A percentile compares a stretch with the other conserved stretches of the same genome.
Evolutionary conservation across 2,329 filamentous ascomycete species (phyloP).

Genomic region (Fusarium nodosum): DNA sequence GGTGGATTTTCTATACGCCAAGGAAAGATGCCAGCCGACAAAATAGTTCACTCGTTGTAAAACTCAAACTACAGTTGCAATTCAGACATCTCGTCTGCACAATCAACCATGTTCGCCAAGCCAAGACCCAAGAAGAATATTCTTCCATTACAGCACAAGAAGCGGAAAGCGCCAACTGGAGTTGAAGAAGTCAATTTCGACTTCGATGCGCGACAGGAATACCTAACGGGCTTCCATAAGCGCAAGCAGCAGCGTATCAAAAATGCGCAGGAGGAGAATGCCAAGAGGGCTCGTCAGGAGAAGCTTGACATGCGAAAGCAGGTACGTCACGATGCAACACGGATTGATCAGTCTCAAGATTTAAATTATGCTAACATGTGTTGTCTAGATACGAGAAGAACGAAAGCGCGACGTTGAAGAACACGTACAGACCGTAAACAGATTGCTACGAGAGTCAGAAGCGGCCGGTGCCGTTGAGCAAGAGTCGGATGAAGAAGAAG

Average conservation of each 20-base stretch:
- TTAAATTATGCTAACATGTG: slow-evolving; percentile 29
- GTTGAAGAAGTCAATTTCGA: slow-evolving; percentile 92
- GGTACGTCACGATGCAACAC: slow-evolving; percentile 63
- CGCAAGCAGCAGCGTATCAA: slow-evolving; percentile 89
- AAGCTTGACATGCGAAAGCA: slow-evolving; percentile 79
- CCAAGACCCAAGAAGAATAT: slow-evolving; percentile 70
- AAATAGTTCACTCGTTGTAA: slow-evolving; percentile 18
- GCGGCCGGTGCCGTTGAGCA: slow-evolving; percentile 57
- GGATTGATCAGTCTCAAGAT: neutral
- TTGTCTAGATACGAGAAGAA: slow-evolving; percentile 80
- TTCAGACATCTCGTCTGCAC: neutral
- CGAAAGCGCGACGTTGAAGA: slow-evolving; percentile 84
- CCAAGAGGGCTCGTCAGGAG: slow-evolving; percentile 82
- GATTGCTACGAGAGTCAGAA: slow-evolving; percentile 73
- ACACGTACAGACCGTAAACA: slow-evolving; percentile 83
- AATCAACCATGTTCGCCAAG: slow-evolving; percentile 64
- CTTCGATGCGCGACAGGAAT: slow-evolving; percentile 82
- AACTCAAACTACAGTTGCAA: neutral
- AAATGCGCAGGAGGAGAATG: slow-evolving; percentile 84
- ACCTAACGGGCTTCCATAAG: slow-evolving; percentile 96
- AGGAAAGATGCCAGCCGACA: slow-evolving; percentile 17
- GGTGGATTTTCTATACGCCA: slow-evolving; percentile 36
- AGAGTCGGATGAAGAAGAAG: slow-evolving; percentile 59
- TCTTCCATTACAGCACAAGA: slow-evolving; percentile 74
- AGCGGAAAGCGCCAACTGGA: slow-evolving; percentile 70